Conservation (phyloP, 2,329 filamentous ascomycete genomes). For the Penicillium brevicompactum region DNA sequence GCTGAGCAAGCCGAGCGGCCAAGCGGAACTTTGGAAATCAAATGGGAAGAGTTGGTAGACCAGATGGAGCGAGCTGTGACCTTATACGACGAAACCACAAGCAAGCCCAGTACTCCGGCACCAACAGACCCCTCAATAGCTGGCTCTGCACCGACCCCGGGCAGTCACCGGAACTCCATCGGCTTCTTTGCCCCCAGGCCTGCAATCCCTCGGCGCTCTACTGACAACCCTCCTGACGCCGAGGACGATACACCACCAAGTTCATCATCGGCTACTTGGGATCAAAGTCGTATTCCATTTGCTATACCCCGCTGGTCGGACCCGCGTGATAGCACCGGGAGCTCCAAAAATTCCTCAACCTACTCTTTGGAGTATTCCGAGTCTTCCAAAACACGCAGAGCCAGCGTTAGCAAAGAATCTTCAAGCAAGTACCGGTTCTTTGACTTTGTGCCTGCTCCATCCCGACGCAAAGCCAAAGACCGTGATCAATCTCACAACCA, state of each 20-base stretch:
- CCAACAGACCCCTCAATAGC: conserved; percentile 33
- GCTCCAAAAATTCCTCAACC: conserved; percentile 51
- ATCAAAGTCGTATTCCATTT: conserved; percentile 45
- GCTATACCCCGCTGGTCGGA: conserved; percentile 43
- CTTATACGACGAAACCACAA: conserved; percentile 44
- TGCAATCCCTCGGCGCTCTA: conserved; percentile 41
- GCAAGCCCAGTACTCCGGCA: conserved; percentile 41
- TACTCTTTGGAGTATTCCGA: conserved; percentile 47
- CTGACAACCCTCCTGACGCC: conserved; percentile 38
- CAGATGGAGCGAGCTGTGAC: conserved; percentile 49
- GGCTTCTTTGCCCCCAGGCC: conserved; percentile 44
- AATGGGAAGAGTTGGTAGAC: conserved; percentile 53
- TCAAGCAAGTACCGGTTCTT: conserved; percentile 48
- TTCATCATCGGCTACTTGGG: conserved; percentile 47
- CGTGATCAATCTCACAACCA: conserved; percentile 38
- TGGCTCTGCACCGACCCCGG: conserved; percentile 31
- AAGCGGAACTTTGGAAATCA: conserved; percentile 47
- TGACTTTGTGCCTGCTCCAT: conserved; percentile 46
- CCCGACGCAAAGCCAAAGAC: conserved; percentile 45
- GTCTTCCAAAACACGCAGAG: conserved; percentile 37
- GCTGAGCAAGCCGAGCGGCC: conserved; percentile 53
- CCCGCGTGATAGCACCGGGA: conserved; percentile 44
- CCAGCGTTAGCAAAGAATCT: conserved; percentile 42
- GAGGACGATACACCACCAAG: conserved; percentile 51
- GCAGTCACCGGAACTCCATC: conserved; percentile 44